These are phyloP conservation scores for Corylus americana DNA, from an alignment of 306 rosid genomes.

Conservation along the genomic window DNA sequence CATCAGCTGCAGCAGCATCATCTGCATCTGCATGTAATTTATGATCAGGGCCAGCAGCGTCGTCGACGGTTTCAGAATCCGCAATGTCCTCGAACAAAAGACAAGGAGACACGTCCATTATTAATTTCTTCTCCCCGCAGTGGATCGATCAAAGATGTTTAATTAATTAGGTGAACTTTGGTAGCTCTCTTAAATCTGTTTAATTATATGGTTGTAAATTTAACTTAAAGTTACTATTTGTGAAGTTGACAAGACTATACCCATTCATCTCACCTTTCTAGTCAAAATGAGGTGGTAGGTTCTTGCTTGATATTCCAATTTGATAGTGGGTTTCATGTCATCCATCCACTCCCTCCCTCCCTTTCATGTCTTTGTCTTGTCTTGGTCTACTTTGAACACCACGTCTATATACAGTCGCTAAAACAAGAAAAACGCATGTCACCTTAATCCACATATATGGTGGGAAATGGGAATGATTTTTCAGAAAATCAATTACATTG, in stretches of 20 bases:
- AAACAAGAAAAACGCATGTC: too few relatives aligned
- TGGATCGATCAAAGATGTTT: too few relatives aligned
- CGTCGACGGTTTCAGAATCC: conserved; percentile 48
- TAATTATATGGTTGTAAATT: not conserved
- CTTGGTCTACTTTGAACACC: too few relatives aligned
- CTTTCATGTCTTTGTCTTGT: conserved; percentile 1
- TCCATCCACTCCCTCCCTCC: conserved; percentile 46
- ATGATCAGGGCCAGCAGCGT: conserved; percentile 7
- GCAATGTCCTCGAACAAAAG: conserved; percentile 49
- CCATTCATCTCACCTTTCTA: conserved; percentile 26
- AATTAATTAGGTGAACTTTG: not conserved
- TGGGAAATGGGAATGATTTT: too few relatives aligned
- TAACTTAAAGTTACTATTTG: not conserved
- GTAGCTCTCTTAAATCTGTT: not conserved
- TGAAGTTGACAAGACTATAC: conserved; percentile 24
- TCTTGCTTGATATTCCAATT: conserved; percentile 44
- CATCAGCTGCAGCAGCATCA: conserved; percentile 6
- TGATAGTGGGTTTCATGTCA: conserved; percentile 48
- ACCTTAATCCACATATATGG: too few relatives aligned
- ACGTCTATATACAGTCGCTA: too few relatives aligned
- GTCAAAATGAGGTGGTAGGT: conserved; percentile 37
- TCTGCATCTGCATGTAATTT: not conserved
- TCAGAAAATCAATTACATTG: too few relatives aligned
- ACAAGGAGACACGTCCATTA: conserved; percentile 37
- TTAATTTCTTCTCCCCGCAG: conserved; percentile 19